A percentile compares a stretch with the other conserved stretches of the same genome.
Evolutionary conservation across 164 flowering plant genomes (phyloP).

Genomic region (Warburgia ugandensis): DNA sequence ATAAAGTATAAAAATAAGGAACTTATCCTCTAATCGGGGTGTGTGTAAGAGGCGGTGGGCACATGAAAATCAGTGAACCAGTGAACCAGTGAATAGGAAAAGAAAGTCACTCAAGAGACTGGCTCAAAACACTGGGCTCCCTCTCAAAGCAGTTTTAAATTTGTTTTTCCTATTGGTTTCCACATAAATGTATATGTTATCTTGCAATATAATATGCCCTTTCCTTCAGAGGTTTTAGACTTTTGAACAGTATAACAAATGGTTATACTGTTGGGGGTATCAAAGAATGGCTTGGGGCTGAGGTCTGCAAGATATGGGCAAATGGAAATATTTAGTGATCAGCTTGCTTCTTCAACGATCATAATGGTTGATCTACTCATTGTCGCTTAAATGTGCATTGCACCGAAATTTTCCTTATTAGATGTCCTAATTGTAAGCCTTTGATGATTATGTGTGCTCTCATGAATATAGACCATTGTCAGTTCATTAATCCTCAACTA

Average conservation of each 20-base stretch:
- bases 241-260: neutral
- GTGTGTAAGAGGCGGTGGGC: neutral
- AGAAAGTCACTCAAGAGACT: neutral
- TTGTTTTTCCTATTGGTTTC: neutral
- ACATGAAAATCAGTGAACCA: slow-evolving; percentile 1
- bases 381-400: too few species aligned
- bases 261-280: neutral
- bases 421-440: too few species aligned
- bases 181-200: slow-evolving; percentile 2
- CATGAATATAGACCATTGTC: too few species aligned
- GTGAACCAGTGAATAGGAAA: neutral
- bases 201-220: neutral
- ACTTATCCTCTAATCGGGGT: neutral
- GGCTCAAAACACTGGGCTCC: neutral
- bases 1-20: neutral
- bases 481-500: too few species aligned
- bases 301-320: too few species aligned
- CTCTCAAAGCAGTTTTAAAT: neutral
- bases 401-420: too few species aligned
- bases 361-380: too few species aligned
- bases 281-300: too few species aligned
- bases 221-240: neutral
- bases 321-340: too few species aligned
- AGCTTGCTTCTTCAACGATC: too few species aligned
- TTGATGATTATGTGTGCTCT: too few species aligned